Conservation (phyloP, 129 eudicot species). For the Ambrosia artemisiifolia region DNA sequence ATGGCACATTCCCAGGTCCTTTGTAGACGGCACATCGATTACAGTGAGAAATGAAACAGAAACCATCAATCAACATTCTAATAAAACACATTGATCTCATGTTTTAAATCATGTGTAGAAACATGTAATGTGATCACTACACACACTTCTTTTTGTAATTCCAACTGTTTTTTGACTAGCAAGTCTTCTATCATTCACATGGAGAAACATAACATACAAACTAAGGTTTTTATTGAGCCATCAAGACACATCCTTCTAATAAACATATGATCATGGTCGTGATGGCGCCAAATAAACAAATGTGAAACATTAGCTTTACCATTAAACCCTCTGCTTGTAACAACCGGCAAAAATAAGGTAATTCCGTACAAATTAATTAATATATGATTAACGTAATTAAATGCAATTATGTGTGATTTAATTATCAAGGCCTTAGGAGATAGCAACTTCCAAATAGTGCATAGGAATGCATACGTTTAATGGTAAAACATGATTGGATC, state of each 20-base stretch:
- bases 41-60: slow-evolving; percentile 15
- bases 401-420: too few relatives aligned
- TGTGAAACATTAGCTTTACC: too few relatives aligned
- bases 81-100: slow-evolving; percentile 21
- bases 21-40: slow-evolving; percentile 31
- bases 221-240: background rate
- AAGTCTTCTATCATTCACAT: background rate
- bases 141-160: background rate
- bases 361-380: too few relatives aligned
- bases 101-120: slow-evolving; percentile 16
- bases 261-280: background rate
- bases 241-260: background rate
- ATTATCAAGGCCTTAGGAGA: too few relatives aligned
- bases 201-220: background rate
- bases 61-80: slow-evolving; percentile 1
- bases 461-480: too few relatives aligned
- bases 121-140: slow-evolving; percentile 12
- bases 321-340: too few relatives aligned
- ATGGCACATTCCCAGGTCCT: slow-evolving; percentile 90
- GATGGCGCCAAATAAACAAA: too few relatives aligned
- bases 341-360: too few relatives aligned
- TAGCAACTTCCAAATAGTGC: too few relatives aligned
- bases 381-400: too few relatives aligned
- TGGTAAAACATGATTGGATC: too few relatives aligned
- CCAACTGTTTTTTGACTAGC: background rate